Evolutionary conservation across 495 filamentous ascomycete genomes (phyloP).

Genomic region (Stereocaulon alpinum): DNA sequence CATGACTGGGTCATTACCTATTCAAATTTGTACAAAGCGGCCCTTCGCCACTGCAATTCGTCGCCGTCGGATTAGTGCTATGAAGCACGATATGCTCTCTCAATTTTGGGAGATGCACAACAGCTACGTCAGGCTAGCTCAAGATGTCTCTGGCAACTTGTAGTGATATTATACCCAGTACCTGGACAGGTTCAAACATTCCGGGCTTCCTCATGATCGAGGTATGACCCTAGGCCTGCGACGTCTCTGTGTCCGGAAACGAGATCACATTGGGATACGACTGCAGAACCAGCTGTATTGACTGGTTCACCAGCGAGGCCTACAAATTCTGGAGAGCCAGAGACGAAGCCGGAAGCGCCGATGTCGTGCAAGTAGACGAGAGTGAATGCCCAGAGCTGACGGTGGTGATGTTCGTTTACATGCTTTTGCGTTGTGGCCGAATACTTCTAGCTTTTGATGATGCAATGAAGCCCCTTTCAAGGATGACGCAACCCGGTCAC

Average conservation of each 20-base stretch:
- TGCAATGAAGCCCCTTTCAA: background rate
- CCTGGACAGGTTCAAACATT: constrained; percentile 54
- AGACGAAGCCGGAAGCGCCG: background rate
- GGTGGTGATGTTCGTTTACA: background rate
- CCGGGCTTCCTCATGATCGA: constrained; percentile 51
- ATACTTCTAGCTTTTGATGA: background rate
- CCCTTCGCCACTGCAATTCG: constrained; percentile 10
- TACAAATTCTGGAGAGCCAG: constrained; percentile 1
- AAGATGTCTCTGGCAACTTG: constrained; percentile 58
- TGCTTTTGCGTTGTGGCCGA: background rate
- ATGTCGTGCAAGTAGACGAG: background rate
- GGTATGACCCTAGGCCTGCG: constrained; percentile 45
- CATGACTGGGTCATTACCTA: background rate
- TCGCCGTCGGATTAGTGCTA: constrained; percentile 11
- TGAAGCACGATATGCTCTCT: constrained; percentile 51
- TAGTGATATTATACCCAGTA: constrained; percentile 49
- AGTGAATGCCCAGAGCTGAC: background rate
- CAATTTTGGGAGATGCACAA: constrained; percentile 47
- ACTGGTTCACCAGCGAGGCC: constrained; percentile 14
- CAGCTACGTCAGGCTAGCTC: constrained; percentile 41
- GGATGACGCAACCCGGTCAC: background rate
- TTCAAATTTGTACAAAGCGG: background rate
- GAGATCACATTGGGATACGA: constrained; percentile 33
- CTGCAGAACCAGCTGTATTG: constrained; percentile 10
- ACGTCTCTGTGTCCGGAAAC: constrained; percentile 48